These are phyloP conservation scores for Rhodotorula sp. DNA, from an alignment of 1,284 basidiomycete genomes.

Conservation along the genomic window DNA sequence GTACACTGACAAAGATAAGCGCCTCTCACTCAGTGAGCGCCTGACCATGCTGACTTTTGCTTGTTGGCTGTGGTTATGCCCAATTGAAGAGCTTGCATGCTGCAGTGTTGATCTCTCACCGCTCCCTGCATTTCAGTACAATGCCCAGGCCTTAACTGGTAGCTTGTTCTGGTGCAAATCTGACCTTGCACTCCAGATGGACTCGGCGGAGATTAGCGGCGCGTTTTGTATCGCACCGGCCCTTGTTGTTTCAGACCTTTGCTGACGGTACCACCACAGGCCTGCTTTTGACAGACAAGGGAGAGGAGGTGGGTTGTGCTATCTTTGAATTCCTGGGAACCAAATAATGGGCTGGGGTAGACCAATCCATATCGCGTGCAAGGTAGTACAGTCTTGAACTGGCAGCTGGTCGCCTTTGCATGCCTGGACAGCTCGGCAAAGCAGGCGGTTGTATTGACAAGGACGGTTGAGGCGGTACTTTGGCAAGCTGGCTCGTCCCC, in stretches of 20 bases:
- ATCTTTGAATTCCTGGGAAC: constrained; percentile 24
- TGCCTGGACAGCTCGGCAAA: too few relatives aligned
- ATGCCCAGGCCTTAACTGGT: constrained; percentile 54
- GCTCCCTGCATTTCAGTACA: constrained; percentile 71
- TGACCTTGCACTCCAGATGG: constrained; percentile 27
- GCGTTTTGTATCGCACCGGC: not conserved
- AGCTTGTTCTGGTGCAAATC: constrained; percentile 56
- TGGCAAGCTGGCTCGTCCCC: too few relatives aligned
- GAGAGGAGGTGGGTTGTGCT: constrained; percentile 31
- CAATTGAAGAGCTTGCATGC: constrained; percentile 64
- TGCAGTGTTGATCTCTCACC: constrained; percentile 78
- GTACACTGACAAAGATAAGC: constrained; percentile 29
- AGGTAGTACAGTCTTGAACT: too few relatives aligned
- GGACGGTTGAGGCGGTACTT: too few relatives aligned
- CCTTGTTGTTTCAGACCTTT: not conserved
- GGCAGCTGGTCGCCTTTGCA: too few relatives aligned
- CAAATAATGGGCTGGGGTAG: too few relatives aligned
- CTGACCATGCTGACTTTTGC: not conserved
- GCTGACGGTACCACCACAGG: constrained; percentile 4
- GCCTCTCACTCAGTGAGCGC: not conserved
- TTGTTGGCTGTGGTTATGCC: constrained; percentile 30
- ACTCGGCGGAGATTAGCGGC: constrained; percentile 36
- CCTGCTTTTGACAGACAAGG: constrained; percentile 36
- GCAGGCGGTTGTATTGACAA: too few relatives aligned
- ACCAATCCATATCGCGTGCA: too few relatives aligned